Evolutionary conservation across 2,329 filamentous ascomycete species (phyloP).

Genomic region (Pseudopithomyces maydicus): DNA sequence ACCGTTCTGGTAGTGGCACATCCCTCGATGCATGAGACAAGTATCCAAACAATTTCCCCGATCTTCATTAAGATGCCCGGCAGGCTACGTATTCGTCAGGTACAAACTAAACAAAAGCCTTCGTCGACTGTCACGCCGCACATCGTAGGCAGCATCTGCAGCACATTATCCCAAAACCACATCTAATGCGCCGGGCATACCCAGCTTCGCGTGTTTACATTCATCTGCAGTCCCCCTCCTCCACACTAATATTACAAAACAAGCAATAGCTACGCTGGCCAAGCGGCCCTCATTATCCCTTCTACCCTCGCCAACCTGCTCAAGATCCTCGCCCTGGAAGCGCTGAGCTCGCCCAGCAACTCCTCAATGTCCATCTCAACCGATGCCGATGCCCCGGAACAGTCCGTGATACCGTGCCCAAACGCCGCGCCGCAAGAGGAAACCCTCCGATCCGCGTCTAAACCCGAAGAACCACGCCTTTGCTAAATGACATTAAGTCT

Average conservation of each 20-base stretch:
- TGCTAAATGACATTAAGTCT: slow-evolving; percentile 1
- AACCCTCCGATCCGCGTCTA: slow-evolving; percentile 1
- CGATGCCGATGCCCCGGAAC: background rate
- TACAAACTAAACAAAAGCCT: too few relatives aligned
- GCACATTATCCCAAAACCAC: too few relatives aligned
- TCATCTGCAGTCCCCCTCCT: background rate
- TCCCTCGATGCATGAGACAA: too few relatives aligned
- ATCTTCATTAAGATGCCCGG: too few relatives aligned
- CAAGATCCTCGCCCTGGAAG: background rate
- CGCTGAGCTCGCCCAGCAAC: background rate
- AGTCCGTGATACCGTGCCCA: background rate
- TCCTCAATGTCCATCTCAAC: background rate
- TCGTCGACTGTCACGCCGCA: too few relatives aligned
- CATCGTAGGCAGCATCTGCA: too few relatives aligned
- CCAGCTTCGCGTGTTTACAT: too few relatives aligned
- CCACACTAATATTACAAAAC: slow-evolving; percentile 5
- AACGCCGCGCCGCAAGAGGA: slow-evolving; percentile 2
- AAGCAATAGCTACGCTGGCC: background rate
- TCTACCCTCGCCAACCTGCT: background rate
- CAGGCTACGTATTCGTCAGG: too few relatives aligned
- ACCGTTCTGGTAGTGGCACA: too few relatives aligned
- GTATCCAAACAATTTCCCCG: too few relatives aligned
- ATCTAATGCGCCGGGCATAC: too few relatives aligned
- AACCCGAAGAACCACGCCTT: background rate
- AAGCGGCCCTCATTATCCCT: background rate